Evolutionary conservation across 345 rosid genomes (phyloP).

Genomic region (Sisymbrium altissimum): DNA sequence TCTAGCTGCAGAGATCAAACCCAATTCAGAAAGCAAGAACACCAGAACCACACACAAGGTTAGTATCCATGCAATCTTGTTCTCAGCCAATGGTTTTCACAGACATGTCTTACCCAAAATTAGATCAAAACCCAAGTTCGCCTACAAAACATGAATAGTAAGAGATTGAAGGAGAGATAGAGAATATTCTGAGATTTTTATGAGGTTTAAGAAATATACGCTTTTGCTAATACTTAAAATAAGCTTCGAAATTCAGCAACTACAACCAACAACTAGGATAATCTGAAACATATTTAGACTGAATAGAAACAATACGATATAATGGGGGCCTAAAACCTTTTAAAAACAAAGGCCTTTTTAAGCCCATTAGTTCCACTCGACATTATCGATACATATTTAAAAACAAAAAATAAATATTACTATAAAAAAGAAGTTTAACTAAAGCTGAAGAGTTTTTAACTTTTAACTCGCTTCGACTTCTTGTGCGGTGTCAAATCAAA

Average conservation of each 20-base stretch:
- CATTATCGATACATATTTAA: not conserved
- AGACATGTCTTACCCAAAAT: not conserved
- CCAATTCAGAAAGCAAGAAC: no score
- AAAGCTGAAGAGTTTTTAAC: constrained; percentile 19
- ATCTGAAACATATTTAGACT: no score
- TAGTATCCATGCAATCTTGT: not conserved
- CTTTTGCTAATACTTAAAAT: not conserved
- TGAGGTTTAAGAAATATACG: constrained; percentile 36
- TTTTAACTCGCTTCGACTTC: constrained; percentile 27
- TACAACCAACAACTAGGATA: no score
- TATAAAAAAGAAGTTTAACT: not conserved
- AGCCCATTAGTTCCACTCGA: no score
- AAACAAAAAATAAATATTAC: not conserved
- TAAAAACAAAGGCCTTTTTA: no score
- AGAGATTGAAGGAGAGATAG: not conserved
- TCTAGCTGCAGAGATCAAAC: not conserved
- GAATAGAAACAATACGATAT: no score
- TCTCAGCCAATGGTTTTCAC: not conserved
- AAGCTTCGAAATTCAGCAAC: constrained; percentile 26
- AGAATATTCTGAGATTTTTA: not conserved
- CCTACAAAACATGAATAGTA: not conserved
- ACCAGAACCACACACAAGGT: not conserved
- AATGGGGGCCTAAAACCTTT: no score
- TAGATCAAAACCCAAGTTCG: constrained; percentile 4
- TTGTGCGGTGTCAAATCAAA: constrained; percentile 28